Conservation (phyloP, 768 basidiomycete genomes). For the Clathrus columnatus region DNA sequence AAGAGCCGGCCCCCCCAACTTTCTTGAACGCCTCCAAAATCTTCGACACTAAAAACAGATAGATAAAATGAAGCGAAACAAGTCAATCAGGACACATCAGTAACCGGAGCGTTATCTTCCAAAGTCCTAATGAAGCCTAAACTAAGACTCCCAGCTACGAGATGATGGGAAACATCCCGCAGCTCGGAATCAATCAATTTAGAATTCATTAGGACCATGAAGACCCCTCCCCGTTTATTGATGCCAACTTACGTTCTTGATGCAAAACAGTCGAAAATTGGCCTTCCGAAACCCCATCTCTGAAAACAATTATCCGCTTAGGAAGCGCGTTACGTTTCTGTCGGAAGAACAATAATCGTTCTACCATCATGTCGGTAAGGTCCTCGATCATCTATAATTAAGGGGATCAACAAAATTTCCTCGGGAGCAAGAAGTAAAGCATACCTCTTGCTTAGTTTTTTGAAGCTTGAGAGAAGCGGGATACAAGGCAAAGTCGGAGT, state of each 20-base stretch:
- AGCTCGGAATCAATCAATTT: neutral
- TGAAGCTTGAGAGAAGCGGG: constrained; percentile 69
- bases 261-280: neutral
- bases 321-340: constrained; percentile 47
- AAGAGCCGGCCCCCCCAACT: constrained; percentile 31
- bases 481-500: constrained; percentile 63
- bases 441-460: constrained; percentile 63
- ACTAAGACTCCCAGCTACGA: too few relatives aligned
- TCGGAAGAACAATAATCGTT: constrained; percentile 53
- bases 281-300: constrained; percentile 79
- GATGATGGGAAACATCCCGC: neutral
- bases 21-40: constrained; percentile 54
- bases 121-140: neutral
- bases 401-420: neutral
- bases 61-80: neutral
- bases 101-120: neutral
- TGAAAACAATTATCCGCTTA: constrained; percentile 60
- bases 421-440: constrained; percentile 5
- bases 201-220: too few relatives aligned
- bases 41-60: constrained; percentile 3
- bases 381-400: constrained; percentile 50
- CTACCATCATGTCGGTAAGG: constrained; percentile 57
- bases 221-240: neutral
- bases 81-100: neutral
- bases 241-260: constrained; percentile 4